Percentiles rank a stretch among this genome's conserved stretches.
Evolutionary conservation across 805 yeast species (phyloP).

Genomic region (Yarrowia yakushimensis): DNA sequence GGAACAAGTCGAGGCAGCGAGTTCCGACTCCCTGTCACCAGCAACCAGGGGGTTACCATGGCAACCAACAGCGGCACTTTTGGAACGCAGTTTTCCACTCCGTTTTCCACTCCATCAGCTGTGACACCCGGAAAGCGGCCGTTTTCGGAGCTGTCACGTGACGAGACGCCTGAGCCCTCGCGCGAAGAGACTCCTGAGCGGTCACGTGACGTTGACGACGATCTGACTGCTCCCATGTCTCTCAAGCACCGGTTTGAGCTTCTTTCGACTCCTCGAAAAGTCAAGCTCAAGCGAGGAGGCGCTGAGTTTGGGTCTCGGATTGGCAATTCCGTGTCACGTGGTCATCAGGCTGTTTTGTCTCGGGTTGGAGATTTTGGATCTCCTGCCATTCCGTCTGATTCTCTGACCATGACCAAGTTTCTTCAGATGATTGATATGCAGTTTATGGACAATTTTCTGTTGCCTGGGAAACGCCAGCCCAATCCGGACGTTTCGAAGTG

Average conservation of each 20-base stretch:
- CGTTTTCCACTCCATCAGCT: neutral
- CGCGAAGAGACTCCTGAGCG: neutral
- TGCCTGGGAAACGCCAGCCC: neutral
- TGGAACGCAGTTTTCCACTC: neutral
- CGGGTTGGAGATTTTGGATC: neutral
- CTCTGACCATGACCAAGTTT: slow-evolving; percentile 1
- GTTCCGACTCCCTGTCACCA: neutral
- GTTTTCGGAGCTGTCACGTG: slow-evolving; percentile 5
- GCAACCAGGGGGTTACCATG: neutral
- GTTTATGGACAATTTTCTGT: slow-evolving; percentile 20
- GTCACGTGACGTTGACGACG: neutral
- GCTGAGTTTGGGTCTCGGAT: neutral
- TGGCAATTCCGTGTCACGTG: neutral
- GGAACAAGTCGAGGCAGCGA: neutral
- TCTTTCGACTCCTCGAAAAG: slow-evolving; percentile 2
- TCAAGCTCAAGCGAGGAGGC: neutral
- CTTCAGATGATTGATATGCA: slow-evolving; percentile 16
- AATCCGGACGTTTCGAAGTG: neutral
- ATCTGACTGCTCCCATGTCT: neutral
- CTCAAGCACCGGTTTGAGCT: slow-evolving; percentile 2
- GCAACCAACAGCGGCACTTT: neutral
- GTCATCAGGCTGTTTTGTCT: neutral
- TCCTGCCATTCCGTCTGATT: neutral
- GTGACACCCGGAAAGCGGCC: neutral
- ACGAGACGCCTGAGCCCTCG: neutral